These are phyloP conservation scores for Suhomyces yuchorum DNA, from an alignment of 1,139 yeast genomes.

Conservation along the genomic window DNA sequence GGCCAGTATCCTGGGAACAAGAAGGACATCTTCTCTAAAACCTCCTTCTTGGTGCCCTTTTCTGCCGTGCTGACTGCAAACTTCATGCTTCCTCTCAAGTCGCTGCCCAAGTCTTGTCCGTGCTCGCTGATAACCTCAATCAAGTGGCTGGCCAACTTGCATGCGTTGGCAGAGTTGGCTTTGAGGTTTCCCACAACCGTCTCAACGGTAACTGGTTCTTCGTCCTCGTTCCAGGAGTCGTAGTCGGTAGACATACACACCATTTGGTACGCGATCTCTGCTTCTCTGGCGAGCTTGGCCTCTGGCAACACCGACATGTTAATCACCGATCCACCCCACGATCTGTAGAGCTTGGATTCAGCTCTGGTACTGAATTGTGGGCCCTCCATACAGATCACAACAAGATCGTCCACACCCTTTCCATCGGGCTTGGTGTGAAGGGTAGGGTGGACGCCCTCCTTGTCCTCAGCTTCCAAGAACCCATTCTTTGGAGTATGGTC, in stretches of 20 bases:
- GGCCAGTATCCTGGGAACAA: conserved; percentile 95
- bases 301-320: conserved; percentile 97
- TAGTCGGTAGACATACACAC: conserved; percentile 98
- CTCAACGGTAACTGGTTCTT: conserved; percentile 96
- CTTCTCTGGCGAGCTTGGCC: conserved; percentile 94
- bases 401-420: conserved; percentile 63
- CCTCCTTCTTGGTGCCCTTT: conserved; percentile 70
- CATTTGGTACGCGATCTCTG: conserved; percentile 96
- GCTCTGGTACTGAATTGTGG: conserved; percentile 98
- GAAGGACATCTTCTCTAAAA: conserved; percentile 78
- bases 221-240: conserved; percentile 96
- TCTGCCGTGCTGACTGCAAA: conserved; percentile 79
- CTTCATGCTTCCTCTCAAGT: conserved; percentile 75
- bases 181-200: conserved; percentile 88
- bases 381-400: conserved; percentile 97
- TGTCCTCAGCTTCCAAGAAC: conserved; percentile 54
- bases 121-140: conserved; percentile 64
- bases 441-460: conserved; percentile 30
- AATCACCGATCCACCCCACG: conserved; percentile 93
- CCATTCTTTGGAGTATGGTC: conserved; percentile 55
- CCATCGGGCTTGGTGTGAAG: conserved; percentile 59
- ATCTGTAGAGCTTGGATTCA: conserved; percentile 84
- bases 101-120: conserved; percentile 63
- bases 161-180: conserved; percentile 88
- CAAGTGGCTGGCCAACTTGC: conserved; percentile 68